Base-by-base conservation (phyloP, 352 stramenopile genomes). In the Pythium chondricola region DNA sequence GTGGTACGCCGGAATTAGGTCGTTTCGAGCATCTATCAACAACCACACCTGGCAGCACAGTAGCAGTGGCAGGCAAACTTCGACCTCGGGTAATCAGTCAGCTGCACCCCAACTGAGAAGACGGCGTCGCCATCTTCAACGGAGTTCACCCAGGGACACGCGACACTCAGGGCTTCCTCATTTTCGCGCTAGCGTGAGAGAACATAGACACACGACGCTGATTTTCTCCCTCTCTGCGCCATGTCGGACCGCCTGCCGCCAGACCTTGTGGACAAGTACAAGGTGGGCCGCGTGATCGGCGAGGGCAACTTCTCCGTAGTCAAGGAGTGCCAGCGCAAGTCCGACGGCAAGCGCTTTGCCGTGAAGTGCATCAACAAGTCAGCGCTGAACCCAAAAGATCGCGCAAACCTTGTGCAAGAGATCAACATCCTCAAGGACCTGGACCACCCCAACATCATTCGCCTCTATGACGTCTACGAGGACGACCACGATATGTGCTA, bases 381-480 rank as follows among this genome's bases (percentile, higher is more conserved):
- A 26, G 61, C 71, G 22, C 63, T 92, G 10, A 88, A 89, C 52
- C 74, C 77, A 1, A 89, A 95, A 46, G 78, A 95, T 45, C 64
- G 74, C 31, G 69, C 74, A 42, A 89, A 89, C 52, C 59, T 95
- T 14, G 68, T 76, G 31, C 77, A 85, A 40, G 85, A 95, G 58
- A 87, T 94, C 52, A 69, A 83, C 25, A 92, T 93, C 39, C 64
- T 95, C 29, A 74, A 85, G 59, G 74, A 86, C 56, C 48, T 95
- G 39, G 67, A 85, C 35, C 87, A 96, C 52, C 69, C 78, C 4
- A 90, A 96, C 64, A 95, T 96, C 46, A 85, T 96, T 56, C 83
- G 79, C 43, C 65, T 96, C 17, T 71, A 67, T 41, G 86, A 96
- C 30, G 76, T 96, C 22, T 95, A 74, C 43, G 80, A 94, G 32